Conservation (phyloP, 1,284 basidiomycete species). For the Moesziomyces aphidis region DNA sequence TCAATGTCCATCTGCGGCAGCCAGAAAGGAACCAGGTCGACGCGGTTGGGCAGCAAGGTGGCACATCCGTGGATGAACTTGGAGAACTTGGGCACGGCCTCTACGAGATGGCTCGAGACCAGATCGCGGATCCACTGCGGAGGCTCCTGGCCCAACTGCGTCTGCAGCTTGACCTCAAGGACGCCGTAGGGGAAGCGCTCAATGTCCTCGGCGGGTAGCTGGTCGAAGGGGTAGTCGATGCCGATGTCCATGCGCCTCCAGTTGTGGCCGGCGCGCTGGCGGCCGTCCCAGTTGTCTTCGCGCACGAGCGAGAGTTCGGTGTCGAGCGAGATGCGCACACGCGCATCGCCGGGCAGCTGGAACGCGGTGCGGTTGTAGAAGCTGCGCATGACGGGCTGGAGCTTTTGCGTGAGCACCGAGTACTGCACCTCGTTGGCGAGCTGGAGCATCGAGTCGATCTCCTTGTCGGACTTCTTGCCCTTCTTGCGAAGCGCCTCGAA, state of each 20-base stretch:
- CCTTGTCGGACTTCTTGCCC: conserved; percentile 93
- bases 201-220: conserved; percentile 78
- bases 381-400: conserved; percentile 89
- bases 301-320: conserved; percentile 93
- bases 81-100: conserved; percentile 72
- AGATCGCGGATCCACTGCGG: conserved; percentile 96
- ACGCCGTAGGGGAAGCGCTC: conserved; percentile 96
- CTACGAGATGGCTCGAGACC: conserved; percentile 86
- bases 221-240: conserved; percentile 89
- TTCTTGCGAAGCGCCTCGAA: conserved; percentile 88
- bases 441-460: conserved; percentile 95
- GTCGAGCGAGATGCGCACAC: conserved; percentile 97
- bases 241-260: conserved; percentile 96
- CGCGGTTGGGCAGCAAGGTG: conserved; percentile 89
- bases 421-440: conserved; percentile 97
- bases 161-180: conserved; percentile 96
- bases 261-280: conserved; percentile 81
- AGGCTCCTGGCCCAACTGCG: conserved; percentile 94
- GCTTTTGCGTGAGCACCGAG: conserved; percentile 82
- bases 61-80: conserved; percentile 99
- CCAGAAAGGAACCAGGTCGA: conserved; percentile 99
- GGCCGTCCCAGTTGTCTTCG: conserved; percentile 96
- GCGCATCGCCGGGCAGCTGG: conserved; percentile 96
- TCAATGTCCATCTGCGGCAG: conserved; percentile 85
- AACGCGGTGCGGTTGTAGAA: conserved; percentile 99